A percentile compares a stretch with the other conserved stretches of the same genome.
Evolutionary conservation across 306 rosid species (phyloP).

Genomic region (Nissolia schottii): DNA sequence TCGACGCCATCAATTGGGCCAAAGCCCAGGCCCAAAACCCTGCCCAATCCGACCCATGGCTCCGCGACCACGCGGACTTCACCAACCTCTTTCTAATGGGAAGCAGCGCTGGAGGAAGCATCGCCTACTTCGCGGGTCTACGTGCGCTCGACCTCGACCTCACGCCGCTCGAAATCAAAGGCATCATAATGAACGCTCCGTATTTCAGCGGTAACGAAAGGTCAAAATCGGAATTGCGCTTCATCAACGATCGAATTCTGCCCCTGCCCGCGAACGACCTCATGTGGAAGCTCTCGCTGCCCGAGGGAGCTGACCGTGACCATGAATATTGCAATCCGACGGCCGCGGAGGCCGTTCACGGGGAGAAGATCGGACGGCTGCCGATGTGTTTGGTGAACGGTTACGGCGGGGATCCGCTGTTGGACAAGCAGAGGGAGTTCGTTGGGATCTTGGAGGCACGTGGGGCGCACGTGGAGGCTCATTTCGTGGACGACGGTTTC

Average conservation of each 20-base stretch:
- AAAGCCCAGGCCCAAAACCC: constrained; percentile 25
- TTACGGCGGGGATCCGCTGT: constrained; percentile 58
- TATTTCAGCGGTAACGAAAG: constrained; percentile 55
- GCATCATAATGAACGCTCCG: constrained; percentile 43
- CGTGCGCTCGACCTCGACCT: constrained; percentile 42
- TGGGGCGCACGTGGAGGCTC: constrained; percentile 45
- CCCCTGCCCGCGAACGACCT: constrained; percentile 56
- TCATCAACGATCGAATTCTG: constrained; percentile 33
- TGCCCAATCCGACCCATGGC: constrained; percentile 49
- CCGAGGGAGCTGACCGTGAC: constrained; percentile 52
- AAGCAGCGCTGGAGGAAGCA: constrained; percentile 59
- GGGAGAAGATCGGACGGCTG: constrained; percentile 50
- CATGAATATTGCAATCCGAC: constrained; percentile 65
- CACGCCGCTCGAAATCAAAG: constrained; percentile 39
- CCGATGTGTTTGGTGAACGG: constrained; percentile 46
- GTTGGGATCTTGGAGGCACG: constrained; percentile 35
- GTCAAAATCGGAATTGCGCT: constrained; percentile 46
- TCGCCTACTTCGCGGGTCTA: constrained; percentile 53
- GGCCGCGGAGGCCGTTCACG: neutral
- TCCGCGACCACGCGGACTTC: constrained; percentile 45
- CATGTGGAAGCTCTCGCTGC: constrained; percentile 58
- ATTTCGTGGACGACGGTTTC: constrained; percentile 43
- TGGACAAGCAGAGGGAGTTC: constrained; percentile 59
- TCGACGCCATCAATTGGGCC: constrained; percentile 49
- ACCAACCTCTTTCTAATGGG: constrained; percentile 52